These are phyloP conservation scores for Amborella trichopoda DNA, from an alignment of 164 flowering plant species.

Conservation along the genomic window DNA sequence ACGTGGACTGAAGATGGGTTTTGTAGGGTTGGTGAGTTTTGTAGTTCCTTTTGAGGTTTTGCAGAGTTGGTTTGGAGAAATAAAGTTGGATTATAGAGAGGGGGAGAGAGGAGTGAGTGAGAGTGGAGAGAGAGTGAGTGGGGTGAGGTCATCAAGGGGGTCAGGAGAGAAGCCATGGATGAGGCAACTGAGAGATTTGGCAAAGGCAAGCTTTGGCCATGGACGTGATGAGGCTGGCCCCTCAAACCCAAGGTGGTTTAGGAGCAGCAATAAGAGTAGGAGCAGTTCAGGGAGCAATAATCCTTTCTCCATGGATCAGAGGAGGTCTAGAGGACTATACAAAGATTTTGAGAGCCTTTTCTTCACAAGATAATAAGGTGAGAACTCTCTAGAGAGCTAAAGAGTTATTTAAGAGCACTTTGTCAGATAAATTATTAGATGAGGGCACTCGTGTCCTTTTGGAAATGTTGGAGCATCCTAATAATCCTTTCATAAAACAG, in stretches of 20 bases:
- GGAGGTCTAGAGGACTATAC: constrained; percentile 49
- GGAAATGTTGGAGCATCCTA: too few species aligned
- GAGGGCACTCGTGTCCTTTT: too few species aligned
- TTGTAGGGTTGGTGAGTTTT: constrained; percentile 36
- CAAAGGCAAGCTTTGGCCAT: constrained; percentile 67
- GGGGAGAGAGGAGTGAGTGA: constrained; percentile 17
- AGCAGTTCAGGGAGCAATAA: constrained; percentile 52
- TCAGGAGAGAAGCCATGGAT: constrained; percentile 59
- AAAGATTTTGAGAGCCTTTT: constrained; percentile 82
- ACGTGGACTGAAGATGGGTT: constrained; percentile 40
- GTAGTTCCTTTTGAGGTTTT: constrained; percentile 34
- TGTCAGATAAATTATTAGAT: background rate
- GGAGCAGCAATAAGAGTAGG: constrained; percentile 18
- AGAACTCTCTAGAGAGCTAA: too few species aligned
- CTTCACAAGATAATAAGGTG: too few species aligned
- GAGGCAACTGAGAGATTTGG: constrained; percentile 73
- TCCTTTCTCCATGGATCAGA: too few species aligned
- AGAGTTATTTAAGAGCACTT: background rate
- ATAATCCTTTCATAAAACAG: too few species aligned
- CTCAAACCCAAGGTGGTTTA: too few species aligned
- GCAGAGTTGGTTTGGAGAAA: constrained; percentile 21
- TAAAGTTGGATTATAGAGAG: constrained; percentile 6
- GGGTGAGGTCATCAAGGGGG: constrained; percentile 28
- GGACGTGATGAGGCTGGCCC: constrained; percentile 44
- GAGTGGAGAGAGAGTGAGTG: constrained; percentile 17